These are phyloP conservation scores for Pythium phragmiticola DNA, from an alignment of 352 stramenopile genomes.

Conservation along the genomic window DNA sequence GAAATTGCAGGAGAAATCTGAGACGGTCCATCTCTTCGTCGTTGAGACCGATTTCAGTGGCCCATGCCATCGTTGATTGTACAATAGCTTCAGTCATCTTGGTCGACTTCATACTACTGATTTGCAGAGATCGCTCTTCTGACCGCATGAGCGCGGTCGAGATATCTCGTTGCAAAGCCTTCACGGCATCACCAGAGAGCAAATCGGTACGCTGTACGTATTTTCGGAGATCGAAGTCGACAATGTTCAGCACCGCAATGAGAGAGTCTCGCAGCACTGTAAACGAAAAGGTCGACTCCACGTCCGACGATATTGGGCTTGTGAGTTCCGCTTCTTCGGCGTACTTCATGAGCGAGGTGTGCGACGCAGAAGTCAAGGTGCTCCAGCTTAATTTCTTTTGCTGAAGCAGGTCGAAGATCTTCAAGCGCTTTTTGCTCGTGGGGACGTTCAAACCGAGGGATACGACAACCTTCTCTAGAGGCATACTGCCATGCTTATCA, in stretches of 20 bases:
- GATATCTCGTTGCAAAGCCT: slow-evolving; percentile 8
- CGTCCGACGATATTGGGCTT: not conserved
- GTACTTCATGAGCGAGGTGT: not conserved
- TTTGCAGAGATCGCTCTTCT: not conserved
- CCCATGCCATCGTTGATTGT: not conserved
- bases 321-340: slow-evolving; percentile 1
- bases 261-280: slow-evolving; percentile 9
- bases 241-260: slow-evolving; percentile 5
- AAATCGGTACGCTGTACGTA: slow-evolving; percentile 12
- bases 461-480: slow-evolving; percentile 5
- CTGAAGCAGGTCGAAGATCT: slow-evolving; percentile 15
- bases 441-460: slow-evolving; percentile 13
- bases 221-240: slow-evolving; percentile 15
- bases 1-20: not conserved
- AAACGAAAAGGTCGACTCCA: slow-evolving; percentile 2
- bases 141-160: slow-evolving; percentile 3
- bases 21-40: slow-evolving; percentile 3
- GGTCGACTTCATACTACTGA: not conserved
- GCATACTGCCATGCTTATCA: not conserved
- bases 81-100: slow-evolving; percentile 7
- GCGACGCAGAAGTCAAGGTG: not conserved
- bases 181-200: slow-evolving; percentile 14
- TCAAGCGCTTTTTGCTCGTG: slow-evolving; percentile 6
- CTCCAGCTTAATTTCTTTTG: slow-evolving; percentile 5
- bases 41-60: not conserved